Conservation (phyloP, 768 basidiomycete species). For the Mycena indigotica region DNA sequence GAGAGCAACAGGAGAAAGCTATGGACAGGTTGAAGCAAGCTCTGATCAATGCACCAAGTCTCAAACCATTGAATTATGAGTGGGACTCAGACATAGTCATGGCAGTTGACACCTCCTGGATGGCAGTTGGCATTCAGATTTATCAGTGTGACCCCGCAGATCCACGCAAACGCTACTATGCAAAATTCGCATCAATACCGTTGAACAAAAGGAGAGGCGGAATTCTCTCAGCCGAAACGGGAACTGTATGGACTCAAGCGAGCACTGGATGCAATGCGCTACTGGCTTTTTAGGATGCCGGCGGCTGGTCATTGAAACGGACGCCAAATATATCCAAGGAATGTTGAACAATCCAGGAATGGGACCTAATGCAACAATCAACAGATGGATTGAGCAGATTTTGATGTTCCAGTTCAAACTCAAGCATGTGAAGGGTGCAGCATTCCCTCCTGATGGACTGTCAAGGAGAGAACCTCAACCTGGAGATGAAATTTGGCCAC, state of each 20-base stretch:
- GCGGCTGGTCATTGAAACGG: constrained; percentile 17
- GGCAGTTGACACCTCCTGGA: constrained; percentile 30
- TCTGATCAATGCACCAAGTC: constrained; percentile 11
- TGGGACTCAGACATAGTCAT: constrained; percentile 26
- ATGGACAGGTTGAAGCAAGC: constrained; percentile 23
- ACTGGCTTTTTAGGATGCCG: constrained; percentile 23
- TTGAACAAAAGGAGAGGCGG: constrained; percentile 3
- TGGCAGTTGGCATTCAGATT: constrained; percentile 10
- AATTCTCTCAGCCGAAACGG: constrained; percentile 28
- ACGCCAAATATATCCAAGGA: constrained; percentile 25
- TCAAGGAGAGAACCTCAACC: constrained; percentile 13
- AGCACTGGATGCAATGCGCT: neutral
- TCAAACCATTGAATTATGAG: constrained; percentile 30
- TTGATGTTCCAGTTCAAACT: constrained; percentile 23
- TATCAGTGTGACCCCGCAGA: constrained; percentile 12
- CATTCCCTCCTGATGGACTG: constrained; percentile 20
- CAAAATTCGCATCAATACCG: constrained; percentile 30
- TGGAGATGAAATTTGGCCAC: neutral
- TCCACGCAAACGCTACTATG: constrained; percentile 15
- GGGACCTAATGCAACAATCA: constrained; percentile 23
- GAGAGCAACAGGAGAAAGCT: constrained; percentile 17
- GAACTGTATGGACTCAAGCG: constrained; percentile 28
- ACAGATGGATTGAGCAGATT: constrained; percentile 24
- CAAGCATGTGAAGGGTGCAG: constrained; percentile 12
- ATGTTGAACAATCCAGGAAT: constrained; percentile 11